Evolutionary conservation across 2,329 filamentous ascomycete genomes (phyloP), one percentile per base, ranked within the genome.

Genomic region (Penicillium sp.): DNA sequence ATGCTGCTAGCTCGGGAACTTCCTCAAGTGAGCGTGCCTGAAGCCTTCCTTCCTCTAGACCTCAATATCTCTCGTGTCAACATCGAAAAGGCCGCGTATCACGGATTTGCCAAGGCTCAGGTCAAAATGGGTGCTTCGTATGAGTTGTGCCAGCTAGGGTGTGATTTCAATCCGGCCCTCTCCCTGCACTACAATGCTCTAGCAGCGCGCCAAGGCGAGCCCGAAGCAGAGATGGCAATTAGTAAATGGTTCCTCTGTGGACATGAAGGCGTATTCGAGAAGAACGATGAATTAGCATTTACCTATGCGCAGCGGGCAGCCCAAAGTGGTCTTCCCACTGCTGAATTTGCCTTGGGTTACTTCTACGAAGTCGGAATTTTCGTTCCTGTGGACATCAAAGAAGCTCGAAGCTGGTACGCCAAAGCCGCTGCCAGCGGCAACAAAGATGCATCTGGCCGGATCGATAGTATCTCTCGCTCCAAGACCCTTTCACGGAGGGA

Each of bases 201-300:
- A 31, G 93, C 95, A 22, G 90, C 95, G 13, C 88, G 90, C 63
- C 95, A 98, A 76, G 93, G 93, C 19, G 92, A 98, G 68, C 82
- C 92, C 0, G 95, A 99, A 73, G 95, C 93, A 0, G 92, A 96
- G 58, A 90, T 99, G 76, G 92, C 93, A 27, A 92, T 99, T 59
- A 98, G 93, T 75, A 95, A 96, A 75, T 99, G 95, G 95, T 99
- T 98, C 71, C 82, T 99, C 27, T 98, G 96, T 69, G 95, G 95
- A 3, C 93, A 95, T 63, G 93, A 98, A 64, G 89, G 89, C 22
- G 83, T 96, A 7, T 97, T 99, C 70, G 85, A 90, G 58, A 98
- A 98, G 82, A 98, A 97, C 68, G 95, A 99, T 75, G 90, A 93
- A 71, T 79, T 98, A 48, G 93, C 95, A 7, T 99, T 90, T 75